Evolutionary conservation across 2,329 filamentous ascomycete species (phyloP).

Genomic region (Venturia oleaginea): DNA sequence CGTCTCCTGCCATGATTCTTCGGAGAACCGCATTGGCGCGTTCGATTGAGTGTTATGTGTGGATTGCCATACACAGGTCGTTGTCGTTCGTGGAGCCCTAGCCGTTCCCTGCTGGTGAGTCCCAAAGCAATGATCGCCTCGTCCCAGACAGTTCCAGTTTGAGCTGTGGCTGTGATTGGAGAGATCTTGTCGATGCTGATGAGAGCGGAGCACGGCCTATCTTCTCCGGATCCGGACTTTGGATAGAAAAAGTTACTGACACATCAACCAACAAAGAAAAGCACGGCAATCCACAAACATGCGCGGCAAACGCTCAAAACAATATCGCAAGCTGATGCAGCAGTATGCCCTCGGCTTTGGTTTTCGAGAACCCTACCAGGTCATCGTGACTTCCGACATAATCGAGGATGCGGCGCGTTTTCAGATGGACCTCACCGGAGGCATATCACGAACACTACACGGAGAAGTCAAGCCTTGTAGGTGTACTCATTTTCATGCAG

Average conservation of each 20-base stretch:
- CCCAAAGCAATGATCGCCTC: neutral
- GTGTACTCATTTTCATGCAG: slow-evolving; percentile 19
- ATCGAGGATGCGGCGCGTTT: slow-evolving; percentile 71
- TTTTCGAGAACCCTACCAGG: slow-evolving; percentile 91
- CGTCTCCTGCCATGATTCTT: slow-evolving; percentile 15
- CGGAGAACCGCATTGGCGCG: slow-evolving; percentile 6
- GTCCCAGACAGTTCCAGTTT: neutral
- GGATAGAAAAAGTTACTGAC: neutral
- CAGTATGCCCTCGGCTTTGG: slow-evolving; percentile 80
- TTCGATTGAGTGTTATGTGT: neutral
- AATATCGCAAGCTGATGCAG: slow-evolving; percentile 87
- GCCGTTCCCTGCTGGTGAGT: neutral
- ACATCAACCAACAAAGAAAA: neutral
- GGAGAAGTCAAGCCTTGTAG: slow-evolving; percentile 74
- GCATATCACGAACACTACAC: slow-evolving; percentile 74
- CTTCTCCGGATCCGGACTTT: neutral
- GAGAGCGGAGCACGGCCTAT: neutral
- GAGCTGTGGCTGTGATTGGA: neutral
- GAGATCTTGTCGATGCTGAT: neutral
- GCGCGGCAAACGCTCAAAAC: slow-evolving; percentile 61
- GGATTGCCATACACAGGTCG: neutral
- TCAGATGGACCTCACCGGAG: slow-evolving; percentile 78
- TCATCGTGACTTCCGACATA: slow-evolving; percentile 79
- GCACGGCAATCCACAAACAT: slow-evolving; percentile 33
- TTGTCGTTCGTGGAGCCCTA: neutral